phyloP scores from a whole-genome alignment of 2,329 filamentous ascomycete species.

The Rhexocercosporidium sp. region DNA sequence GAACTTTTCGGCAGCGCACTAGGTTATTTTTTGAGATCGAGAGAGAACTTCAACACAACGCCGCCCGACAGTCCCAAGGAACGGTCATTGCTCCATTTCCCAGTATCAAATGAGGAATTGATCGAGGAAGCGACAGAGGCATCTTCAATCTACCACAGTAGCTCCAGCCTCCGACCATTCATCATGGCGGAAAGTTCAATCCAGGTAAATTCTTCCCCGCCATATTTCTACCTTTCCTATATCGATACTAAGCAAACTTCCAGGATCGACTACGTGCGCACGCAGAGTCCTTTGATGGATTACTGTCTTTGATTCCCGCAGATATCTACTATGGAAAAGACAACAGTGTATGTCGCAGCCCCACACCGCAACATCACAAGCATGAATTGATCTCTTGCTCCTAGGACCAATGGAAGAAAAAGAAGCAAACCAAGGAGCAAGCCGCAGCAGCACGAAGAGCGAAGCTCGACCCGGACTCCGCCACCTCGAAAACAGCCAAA shows the following conservation, averaged over 20 bases:
- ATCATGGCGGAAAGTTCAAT: constrained; percentile 43
- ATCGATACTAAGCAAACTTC: constrained; percentile 23
- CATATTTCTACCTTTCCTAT: constrained; percentile 18
- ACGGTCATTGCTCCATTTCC: background rate
- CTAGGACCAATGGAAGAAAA: constrained; percentile 91
- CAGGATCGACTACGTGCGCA: constrained; percentile 59
- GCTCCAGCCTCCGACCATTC: background rate
- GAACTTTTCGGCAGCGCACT: constrained; percentile 3
- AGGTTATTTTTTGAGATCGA: background rate
- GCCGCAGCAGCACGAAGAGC: constrained; percentile 81
- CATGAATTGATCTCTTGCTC: constrained; percentile 28
- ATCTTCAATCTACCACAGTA: background rate
- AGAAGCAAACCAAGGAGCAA: constrained; percentile 94
- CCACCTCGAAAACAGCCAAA: constrained; percentile 76
- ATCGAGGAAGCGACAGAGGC: background rate
- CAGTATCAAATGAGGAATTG: background rate
- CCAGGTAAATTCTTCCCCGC: constrained; percentile 39
- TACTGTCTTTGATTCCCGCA: constrained; percentile 73
- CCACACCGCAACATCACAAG: constrained; percentile 1
- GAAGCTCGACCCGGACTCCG: constrained; percentile 89
- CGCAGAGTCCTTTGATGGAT: constrained; percentile 49
- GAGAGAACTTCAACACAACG: background rate
- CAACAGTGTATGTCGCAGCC: constrained; percentile 62
- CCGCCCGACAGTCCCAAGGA: background rate
- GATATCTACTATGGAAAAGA: constrained; percentile 75